Conservation (phyloP, 208 protist species). For the Trypanosoma caninum region DNA sequence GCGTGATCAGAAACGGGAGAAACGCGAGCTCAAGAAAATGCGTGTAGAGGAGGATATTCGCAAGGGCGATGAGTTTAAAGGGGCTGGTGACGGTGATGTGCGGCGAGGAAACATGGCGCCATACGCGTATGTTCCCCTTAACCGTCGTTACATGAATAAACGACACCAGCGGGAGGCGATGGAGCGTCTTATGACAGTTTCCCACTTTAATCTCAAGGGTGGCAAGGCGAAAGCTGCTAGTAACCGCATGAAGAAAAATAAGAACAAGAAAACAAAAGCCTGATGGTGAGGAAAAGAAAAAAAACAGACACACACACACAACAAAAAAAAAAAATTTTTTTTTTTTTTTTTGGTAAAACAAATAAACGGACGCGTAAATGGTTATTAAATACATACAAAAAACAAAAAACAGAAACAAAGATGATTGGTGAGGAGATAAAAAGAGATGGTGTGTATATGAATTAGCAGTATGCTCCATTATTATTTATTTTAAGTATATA, state of each 20-base stretch:
- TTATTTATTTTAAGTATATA: too few species aligned
- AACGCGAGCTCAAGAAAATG: slow-evolving; percentile 59
- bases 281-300: neutral
- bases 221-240: slow-evolving; percentile 76
- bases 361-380: too few species aligned
- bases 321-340: slow-evolving; percentile 4
- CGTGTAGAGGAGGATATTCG: slow-evolving; percentile 85
- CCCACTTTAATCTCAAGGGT: slow-evolving; percentile 55
- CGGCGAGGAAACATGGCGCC: slow-evolving; percentile 81
- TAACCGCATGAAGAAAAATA: slow-evolving; percentile 23
- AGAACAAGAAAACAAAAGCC: slow-evolving; percentile 3
- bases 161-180: slow-evolving; percentile 76
- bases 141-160: slow-evolving; percentile 88
- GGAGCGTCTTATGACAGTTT: slow-evolving; percentile 70
- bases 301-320: neutral
- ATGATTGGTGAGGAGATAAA: too few species aligned
- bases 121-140: slow-evolving; percentile 90
- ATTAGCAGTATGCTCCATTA: too few species aligned
- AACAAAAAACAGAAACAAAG: too few species aligned
- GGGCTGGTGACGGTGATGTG: slow-evolving; percentile 77
- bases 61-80: slow-evolving; percentile 84
- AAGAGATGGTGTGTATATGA: too few species aligned
- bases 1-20: slow-evolving; percentile 64
- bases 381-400: too few species aligned
- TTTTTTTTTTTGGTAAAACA: slow-evolving; percentile 7